Percentiles rank a stretch among this genome's conserved stretches.
Evolutionary conservation across 371 early-diverging fungal species (phyloP).

Genomic region (Lichtheimia corymbifera): DNA sequence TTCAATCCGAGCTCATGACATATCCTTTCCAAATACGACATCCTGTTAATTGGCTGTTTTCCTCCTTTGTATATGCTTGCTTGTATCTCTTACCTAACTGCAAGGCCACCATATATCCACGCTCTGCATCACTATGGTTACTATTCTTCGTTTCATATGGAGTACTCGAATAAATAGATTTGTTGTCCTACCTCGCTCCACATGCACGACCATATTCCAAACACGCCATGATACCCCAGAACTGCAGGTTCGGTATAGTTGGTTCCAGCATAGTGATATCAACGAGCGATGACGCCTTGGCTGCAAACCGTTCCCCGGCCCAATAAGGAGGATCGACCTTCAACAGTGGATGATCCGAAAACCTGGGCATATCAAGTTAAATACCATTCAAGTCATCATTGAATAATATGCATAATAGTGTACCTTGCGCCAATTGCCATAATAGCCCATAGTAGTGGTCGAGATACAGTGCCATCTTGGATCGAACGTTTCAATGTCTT

Average conservation of each 20-base stretch:
- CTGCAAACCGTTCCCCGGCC: slow-evolving; percentile 47
- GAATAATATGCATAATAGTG: too few relatives aligned
- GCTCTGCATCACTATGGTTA: slow-evolving; percentile 28
- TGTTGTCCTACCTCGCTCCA: slow-evolving; percentile 46
- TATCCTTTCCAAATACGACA: slow-evolving; percentile 27
- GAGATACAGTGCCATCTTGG: slow-evolving; percentile 32
- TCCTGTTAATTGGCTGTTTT: background rate
- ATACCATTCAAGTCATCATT: too few relatives aligned
- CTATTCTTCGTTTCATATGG: background rate
- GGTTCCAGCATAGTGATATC: slow-evolving; percentile 50
- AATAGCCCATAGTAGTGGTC: slow-evolving; percentile 44
- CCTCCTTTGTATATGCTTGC: background rate
- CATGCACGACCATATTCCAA: slow-evolving; percentile 63
- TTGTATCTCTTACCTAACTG: slow-evolving; percentile 31
- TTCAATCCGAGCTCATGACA: slow-evolving; percentile 59
- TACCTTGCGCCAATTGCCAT: slow-evolving; percentile 52
- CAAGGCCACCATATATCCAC: slow-evolving; percentile 68
- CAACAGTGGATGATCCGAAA: slow-evolving; percentile 44
- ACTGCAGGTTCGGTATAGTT: slow-evolving; percentile 57
- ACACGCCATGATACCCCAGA: slow-evolving; percentile 58
- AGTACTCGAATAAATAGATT: background rate
- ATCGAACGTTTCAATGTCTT: slow-evolving; percentile 33
- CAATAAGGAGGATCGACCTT: slow-evolving; percentile 47
- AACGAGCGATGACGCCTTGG: slow-evolving; percentile 39
- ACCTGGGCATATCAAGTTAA: slow-evolving; percentile 20